Evolutionary conservation across 352 stramenopile genomes (phyloP).

Genomic region (Phytophthora niederhauseri): DNA sequence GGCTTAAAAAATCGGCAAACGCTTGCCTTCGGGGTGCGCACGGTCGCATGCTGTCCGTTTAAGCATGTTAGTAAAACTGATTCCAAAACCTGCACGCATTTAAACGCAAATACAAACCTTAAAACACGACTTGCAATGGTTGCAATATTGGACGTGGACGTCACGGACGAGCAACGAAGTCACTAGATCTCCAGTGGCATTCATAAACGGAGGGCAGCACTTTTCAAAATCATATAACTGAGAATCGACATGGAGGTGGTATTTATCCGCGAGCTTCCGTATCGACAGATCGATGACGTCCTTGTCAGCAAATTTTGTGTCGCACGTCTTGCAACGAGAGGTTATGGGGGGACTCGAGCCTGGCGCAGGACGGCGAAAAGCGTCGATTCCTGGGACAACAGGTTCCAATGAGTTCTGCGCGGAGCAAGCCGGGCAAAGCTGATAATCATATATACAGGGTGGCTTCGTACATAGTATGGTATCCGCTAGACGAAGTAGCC

Average conservation of each 20-base stretch:
- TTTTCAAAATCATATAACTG: conserved; percentile 11
- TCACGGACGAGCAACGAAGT: conserved; percentile 15
- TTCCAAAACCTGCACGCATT: too few species aligned
- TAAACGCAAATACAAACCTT: conserved; percentile 12
- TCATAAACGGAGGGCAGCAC: neutral
- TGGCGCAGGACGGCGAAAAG: too few species aligned
- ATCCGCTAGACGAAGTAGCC: neutral
- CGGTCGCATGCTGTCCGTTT: neutral
- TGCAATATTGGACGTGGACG: conserved; percentile 25
- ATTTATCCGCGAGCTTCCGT: neutral
- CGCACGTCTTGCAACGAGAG: too few species aligned
- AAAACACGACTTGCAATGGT: conserved; percentile 19
- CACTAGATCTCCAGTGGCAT: neutral
- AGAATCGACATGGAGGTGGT: conserved; percentile 7
- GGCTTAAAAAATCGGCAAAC: neutral
- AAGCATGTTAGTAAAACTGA: neutral
- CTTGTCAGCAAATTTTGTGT: too few species aligned
- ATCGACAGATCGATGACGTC: too few species aligned
- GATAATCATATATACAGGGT: neutral
- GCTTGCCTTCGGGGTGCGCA: conserved; percentile 1
- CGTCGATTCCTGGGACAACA: too few species aligned
- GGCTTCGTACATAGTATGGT: neutral
- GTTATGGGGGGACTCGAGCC: too few species aligned
- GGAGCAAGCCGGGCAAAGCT: too few species aligned
- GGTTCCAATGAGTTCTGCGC: too few species aligned